phyloP scores from a whole-genome alignment of 805 yeast genomes.

The Wickerhamiella hasegawae region DNA sequence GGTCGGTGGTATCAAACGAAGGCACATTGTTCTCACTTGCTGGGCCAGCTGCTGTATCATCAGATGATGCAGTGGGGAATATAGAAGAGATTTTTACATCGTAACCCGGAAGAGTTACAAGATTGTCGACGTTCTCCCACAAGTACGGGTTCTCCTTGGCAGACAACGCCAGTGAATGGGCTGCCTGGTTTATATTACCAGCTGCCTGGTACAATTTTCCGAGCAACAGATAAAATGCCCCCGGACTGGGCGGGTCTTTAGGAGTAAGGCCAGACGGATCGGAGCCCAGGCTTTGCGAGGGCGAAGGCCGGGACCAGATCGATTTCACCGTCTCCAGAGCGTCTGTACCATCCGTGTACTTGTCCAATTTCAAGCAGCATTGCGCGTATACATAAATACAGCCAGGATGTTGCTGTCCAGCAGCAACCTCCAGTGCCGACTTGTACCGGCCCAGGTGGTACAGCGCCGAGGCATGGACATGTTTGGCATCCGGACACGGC shows the following conservation, averaged over 20 bases:
- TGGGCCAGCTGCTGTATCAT: slow-evolving; percentile 8
- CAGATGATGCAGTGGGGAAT: slow-evolving; percentile 11
- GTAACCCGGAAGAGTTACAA: slow-evolving; percentile 52
- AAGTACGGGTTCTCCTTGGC: slow-evolving; percentile 61
- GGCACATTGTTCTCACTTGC: no score
- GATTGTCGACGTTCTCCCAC: slow-evolving; percentile 72
- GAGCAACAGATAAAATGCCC: slow-evolving; percentile 42
- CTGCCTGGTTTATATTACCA: slow-evolving; percentile 50
- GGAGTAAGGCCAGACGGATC: no score
- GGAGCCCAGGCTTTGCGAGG: slow-evolving; percentile 7
- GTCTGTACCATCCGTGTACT: slow-evolving; percentile 45
- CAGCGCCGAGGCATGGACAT: slow-evolving; percentile 54
- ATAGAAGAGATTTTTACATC: slow-evolving; percentile 38
- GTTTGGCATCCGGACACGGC: slow-evolving; percentile 41
- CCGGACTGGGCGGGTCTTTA: no score
- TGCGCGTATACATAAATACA: slow-evolving; percentile 63
- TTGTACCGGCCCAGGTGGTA: slow-evolving; percentile 42
- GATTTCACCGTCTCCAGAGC: slow-evolving; percentile 23
- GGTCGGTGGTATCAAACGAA: no score
- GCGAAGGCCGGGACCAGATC: slow-evolving; percentile 6
- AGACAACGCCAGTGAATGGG: slow-evolving; percentile 51
- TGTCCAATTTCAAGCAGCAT: slow-evolving; percentile 40
- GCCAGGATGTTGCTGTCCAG: slow-evolving; percentile 44
- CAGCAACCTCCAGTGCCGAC: slow-evolving; percentile 31
- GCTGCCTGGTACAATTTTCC: slow-evolving; percentile 49